A percentile compares a stretch with the other conserved stretches of the same genome.
Evolutionary conservation across 441 rosid genomes (phyloP).

Genomic region (Gossypium gossypioides): DNA sequence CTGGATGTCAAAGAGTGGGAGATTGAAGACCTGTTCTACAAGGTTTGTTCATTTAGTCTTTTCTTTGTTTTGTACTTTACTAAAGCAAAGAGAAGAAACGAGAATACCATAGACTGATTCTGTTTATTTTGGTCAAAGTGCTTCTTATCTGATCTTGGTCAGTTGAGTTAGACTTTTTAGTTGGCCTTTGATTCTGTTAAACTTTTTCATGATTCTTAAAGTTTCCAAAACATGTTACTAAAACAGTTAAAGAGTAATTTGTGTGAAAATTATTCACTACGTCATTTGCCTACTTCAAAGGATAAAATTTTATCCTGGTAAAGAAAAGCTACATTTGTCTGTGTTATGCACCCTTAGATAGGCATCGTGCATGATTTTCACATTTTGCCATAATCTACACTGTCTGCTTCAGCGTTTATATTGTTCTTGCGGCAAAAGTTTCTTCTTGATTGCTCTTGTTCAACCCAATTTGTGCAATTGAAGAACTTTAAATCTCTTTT

Average conservation of each 20-base stretch:
- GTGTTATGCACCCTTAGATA: background rate
- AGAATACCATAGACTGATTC: background rate
- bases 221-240: background rate
- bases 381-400: background rate
- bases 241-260: background rate
- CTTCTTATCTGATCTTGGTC: background rate
- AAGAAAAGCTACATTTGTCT: background rate
- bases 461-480: background rate
- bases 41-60: slow-evolving; percentile 5
- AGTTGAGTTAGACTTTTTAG: background rate
- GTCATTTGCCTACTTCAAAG: background rate
- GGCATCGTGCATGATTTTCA: background rate
- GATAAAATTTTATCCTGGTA: background rate
- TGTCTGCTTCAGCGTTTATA: background rate
- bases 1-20: slow-evolving; percentile 14
- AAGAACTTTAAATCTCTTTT: background rate
- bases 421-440: background rate
- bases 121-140: background rate
- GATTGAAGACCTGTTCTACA: slow-evolving; percentile 12
- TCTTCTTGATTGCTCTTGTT: background rate
- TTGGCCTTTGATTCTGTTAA: background rate
- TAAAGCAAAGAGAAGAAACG: background rate
- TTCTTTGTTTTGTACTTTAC: background rate
- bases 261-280: background rate
- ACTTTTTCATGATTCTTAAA: background rate